These are phyloP conservation scores for Pleurotus giganteus DNA, from an alignment of 768 basidiomycete genomes.

Conservation along the genomic window DNA sequence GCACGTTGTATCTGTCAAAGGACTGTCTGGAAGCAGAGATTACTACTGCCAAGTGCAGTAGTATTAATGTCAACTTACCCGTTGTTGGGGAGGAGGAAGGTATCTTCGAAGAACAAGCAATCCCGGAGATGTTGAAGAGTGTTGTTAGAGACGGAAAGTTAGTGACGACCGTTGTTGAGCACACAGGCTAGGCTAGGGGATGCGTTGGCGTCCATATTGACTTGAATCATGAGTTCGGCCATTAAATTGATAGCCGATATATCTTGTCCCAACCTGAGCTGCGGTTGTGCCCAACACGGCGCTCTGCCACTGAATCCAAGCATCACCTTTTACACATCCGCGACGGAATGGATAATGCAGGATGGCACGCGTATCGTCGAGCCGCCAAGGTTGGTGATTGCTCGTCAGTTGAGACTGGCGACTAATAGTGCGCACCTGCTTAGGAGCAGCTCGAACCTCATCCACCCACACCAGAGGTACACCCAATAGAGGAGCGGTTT, in stretches of 20 bases:
- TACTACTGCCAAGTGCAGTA: conserved; percentile 90
- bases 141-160: conserved; percentile 79
- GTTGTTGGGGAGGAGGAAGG: conserved; percentile 90
- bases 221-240: background rate
- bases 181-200: conserved; percentile 47
- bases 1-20: conserved; percentile 90
- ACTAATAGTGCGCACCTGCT: conserved; percentile 27
- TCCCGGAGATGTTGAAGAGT: conserved; percentile 96
- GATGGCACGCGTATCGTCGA: conserved; percentile 70
- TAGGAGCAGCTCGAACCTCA: conserved; percentile 48
- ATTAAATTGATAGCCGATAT: background rate
- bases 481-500: conserved; percentile 60
- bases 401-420: background rate
- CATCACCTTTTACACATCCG: no score
- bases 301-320: no score
- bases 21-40: conserved; percentile 78
- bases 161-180: conserved; percentile 87
- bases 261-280: no score
- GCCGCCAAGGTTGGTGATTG: conserved; percentile 48
- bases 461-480: conserved; percentile 53
- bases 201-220: background rate
- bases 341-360: conserved; percentile 68
- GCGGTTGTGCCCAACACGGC: no score
- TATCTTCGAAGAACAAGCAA: conserved; percentile 81
- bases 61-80: conserved; percentile 88